Base-by-base conservation (phyloP, 2,329 filamentous ascomycete genomes). In the Alternaria sp. region DNA sequence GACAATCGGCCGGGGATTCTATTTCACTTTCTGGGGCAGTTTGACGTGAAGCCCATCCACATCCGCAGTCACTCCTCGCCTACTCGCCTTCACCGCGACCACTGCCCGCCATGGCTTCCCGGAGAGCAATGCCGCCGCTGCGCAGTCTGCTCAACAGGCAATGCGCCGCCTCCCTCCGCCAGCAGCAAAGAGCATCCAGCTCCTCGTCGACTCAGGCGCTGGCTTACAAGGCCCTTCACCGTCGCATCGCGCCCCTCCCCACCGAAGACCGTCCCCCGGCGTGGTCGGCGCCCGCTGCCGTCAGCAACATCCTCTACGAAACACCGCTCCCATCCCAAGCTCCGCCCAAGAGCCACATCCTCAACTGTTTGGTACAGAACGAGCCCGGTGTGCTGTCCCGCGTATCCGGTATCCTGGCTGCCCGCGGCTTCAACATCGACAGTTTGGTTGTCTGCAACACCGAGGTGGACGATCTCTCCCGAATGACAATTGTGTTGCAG, bases 331-430 rank as follows among this genome's bases (percentile, higher is more conserved):
- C 93, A 8, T 94, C 93, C 13, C 86, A 86, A 73, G 90, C 90
- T 23, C 95, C 96, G 9, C 91, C 93, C 47, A 98, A 97, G 85
- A 91, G 94, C 58, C 96, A 99, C 83, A 89, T 99, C 78, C 90
- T 99, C 82, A 99, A 99, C 84, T 99, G 96, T 81, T 88, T 99
- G 66, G 96, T 99, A 65, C 96, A 99, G 83, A 99, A 99, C 84
- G 96, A 99, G 85, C 96, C 96, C 12, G 96, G 96, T 84, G 96
- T 99, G 61, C 86, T 99, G 62, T 98, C 95, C 56, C 93, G 96
- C 64, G 93, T 99, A 10, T 98, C 96, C 1, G 96, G 96, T 59
- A 98, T 99, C 77, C 86, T 99, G 32, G 96, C 96, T 12, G 96
- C 96, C 46, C 89, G 96, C 62, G 96, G 96, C 69, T 99, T 99